Evolutionary conservation across 257 asterid species (phyloP).

Genomic region (Penstemon newberryi): DNA sequence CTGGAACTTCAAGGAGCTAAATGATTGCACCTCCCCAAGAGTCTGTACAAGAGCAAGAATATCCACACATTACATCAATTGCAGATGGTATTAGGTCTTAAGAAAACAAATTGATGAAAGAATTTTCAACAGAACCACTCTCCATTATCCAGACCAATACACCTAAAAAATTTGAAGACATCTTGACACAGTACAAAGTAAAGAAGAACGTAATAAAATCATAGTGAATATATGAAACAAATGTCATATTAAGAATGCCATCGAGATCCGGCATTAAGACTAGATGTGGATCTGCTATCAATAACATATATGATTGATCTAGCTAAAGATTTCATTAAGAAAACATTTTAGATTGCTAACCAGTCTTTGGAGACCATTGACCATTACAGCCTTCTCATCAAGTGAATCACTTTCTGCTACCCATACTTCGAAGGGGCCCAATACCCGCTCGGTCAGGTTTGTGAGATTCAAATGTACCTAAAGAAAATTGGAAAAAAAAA

Average conservation of each 20-base stretch:
- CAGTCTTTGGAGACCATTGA: slow-evolving; percentile 87
- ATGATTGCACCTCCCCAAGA: slow-evolving; percentile 78
- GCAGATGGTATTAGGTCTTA: background rate
- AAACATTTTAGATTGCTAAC: slow-evolving; percentile 44
- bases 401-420: slow-evolving; percentile 68
- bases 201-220: background rate
- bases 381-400: slow-evolving; percentile 78
- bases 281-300: background rate
- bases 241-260: slow-evolving; percentile 6
- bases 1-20: slow-evolving; percentile 70
- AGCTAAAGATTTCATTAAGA: slow-evolving; percentile 12
- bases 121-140: slow-evolving; percentile 7
- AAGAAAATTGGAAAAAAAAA: slow-evolving; percentile 8
- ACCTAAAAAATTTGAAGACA: background rate
- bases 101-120: slow-evolving; percentile 11
- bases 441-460: slow-evolving; percentile 76
- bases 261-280: background rate
- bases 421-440: slow-evolving; percentile 94
- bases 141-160: background rate
- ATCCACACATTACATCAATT: slow-evolving; percentile 19
- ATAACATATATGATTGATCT: slow-evolving; percentile 21
- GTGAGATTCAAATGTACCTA: slow-evolving; percentile 69
- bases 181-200: background rate
- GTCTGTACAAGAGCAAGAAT: slow-evolving; percentile 47
- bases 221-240: background rate